Base-by-base conservation (phyloP, 2,329 filamentous ascomycete species). In the Fusarium sp. region DNA sequence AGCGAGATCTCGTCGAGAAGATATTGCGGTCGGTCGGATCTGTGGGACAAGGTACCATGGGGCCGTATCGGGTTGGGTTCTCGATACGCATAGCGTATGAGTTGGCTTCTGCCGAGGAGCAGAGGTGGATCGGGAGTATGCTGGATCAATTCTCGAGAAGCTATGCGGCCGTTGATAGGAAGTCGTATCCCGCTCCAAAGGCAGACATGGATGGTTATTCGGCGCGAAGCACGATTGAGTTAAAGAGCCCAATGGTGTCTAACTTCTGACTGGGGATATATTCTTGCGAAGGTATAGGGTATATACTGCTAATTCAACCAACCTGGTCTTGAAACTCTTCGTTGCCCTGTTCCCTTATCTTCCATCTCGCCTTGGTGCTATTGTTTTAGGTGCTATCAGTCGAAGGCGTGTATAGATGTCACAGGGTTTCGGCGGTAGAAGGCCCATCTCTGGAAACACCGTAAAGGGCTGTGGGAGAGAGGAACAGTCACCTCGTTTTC, bases 11-110 rank as follows among this genome's bases (percentile, higher is more conserved):
- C 4, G 78, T 80, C 16, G 68, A 71, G 24, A 79, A 79, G 34
- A 84, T 85, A 50, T 70, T 83, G 35, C 80, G 82, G 14, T 83
- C 82, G 13, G 69, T 85, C 54, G 84, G 85, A 74, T 80, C 75
- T 13, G 75, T 85, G 6, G 79, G 80, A n/a, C 64, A 64, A 27
- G 84, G 83, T 5, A 73, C 80, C 13, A 80, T 85, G 79, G 84
- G 84, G 4, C 82, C 82, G 38, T 83, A 82, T 62, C 78, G 84
- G 29, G 71, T 84, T 35, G 83, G 82, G 11, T 82, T 72, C 59
- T 74, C 80, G 20, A 72, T 85, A 47, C 78, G 83, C 24, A 82
- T 85, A 24, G 81, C 79, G 50, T 84, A 83, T 62, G 83, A 85
- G 58, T 80, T 85, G 73, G 82, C 80, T 31, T 80, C 80, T 38